Evolutionary conservation across 495 filamentous ascomycete genomes (phyloP), one percentile per base, ranked within the genome.

Genomic region (Neurospora sp.): DNA sequence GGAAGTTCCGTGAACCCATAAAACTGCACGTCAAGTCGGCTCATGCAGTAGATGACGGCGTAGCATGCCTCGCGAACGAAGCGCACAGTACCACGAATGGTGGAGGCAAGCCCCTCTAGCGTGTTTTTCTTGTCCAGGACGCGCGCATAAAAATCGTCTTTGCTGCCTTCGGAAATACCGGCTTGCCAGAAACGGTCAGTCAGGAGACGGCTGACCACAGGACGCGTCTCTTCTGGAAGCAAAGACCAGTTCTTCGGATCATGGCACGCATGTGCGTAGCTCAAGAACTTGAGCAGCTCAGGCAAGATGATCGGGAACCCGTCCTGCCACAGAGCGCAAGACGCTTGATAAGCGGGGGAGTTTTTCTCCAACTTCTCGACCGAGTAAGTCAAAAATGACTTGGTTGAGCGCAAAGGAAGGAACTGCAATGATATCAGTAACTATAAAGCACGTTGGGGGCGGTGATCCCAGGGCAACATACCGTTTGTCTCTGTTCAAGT

Each of bases 121-220:
- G 94, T 97, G 66, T 87, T 86, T 82, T 93, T 96, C 42, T 97
- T 98, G 35, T 91, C 90, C 11, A 91, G 90, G 40, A 99, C 94
- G 53, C 91, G 88, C 53, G 96, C 93, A 81, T 97, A 98, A 78
- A 99, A 99, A 41, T 97, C 94, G 70, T 98, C 96, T 76, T 94
- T 91, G 75, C 92, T 98, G 37, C 97, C 96, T 74, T 88, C 92
- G 0, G 96, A 98, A 48, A 99, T 99, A 18, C 96, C 96, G 18
- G 95, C 92, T 87, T 99, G 96, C 96, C 96, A 99, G 78, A 99
- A 98, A 35, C 96, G 91, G 82, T 99, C 96, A 2, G 94, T 97
- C 20, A 99, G 83, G 68, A 98, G 93, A 7, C 92, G 89, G 40
- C 88, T 88, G 39, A 97, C 90, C 18, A 97, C 89, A 12, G 85